A percentile compares a stretch with the other conserved stretches of the same genome.
phyloP scores from a whole-genome alignment of 2,329 filamentous ascomycete species.

The Pyricularia sp. region DNA sequence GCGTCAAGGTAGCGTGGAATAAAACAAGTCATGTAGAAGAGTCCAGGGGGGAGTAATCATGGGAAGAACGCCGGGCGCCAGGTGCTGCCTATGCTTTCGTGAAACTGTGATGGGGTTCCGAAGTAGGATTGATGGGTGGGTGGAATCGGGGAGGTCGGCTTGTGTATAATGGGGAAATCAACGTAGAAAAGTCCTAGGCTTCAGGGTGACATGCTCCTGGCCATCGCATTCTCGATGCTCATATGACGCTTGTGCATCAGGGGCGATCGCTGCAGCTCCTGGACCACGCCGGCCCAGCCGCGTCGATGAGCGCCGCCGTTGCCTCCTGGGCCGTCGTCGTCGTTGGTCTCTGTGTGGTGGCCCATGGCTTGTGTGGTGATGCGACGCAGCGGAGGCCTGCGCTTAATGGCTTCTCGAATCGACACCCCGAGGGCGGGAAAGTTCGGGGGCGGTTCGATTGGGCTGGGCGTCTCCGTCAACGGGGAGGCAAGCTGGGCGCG shows the following conservation, averaged over 20 bases:
- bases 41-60: background rate
- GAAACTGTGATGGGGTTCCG: background rate
- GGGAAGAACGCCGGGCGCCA: background rate
- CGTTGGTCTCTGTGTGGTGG: constrained; percentile 35
- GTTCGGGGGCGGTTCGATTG: constrained; percentile 4
- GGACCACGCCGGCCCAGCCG: constrained; percentile 55
- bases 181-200: background rate
- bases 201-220: background rate
- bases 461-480: constrained; percentile 14
- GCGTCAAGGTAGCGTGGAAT: background rate
- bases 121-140: background rate
- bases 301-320: constrained; percentile 36
- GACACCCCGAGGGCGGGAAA: constrained; percentile 21
- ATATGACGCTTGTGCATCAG: constrained; percentile 51
- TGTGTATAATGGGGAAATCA: background rate
- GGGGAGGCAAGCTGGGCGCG: background rate
- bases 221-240: constrained; percentile 51
- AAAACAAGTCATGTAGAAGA: background rate
- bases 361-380: constrained; percentile 45
- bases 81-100: background rate
- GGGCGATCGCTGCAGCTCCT: constrained; percentile 52
- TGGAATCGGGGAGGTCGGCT: background rate
- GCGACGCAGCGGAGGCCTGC: constrained; percentile 39
- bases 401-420: constrained; percentile 32
- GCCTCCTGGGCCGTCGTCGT: constrained; percentile 32